Evolutionary conservation across 2,329 filamentous ascomycete species (phyloP).

Genomic region (Paracoccidioides lutzii): DNA sequence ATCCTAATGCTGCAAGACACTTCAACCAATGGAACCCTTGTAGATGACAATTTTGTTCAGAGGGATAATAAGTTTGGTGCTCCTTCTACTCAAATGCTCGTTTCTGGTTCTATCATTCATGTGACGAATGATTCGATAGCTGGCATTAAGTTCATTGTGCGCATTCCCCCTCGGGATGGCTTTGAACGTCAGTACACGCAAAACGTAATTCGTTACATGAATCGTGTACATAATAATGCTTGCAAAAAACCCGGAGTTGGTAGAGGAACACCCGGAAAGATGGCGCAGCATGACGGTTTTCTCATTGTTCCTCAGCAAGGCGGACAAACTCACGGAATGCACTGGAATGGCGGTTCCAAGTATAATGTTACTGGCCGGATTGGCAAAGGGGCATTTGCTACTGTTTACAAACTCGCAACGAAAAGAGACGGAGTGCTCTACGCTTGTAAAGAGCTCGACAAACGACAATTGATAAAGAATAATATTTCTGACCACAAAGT

Average conservation of each 20-base stretch:
- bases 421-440: slow-evolving; percentile 73
- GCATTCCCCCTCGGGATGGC: slow-evolving; percentile 65
- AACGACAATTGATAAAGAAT: slow-evolving; percentile 85
- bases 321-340: slow-evolving; percentile 49
- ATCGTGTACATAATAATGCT: slow-evolving; percentile 19
- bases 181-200: slow-evolving; percentile 52
- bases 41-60: slow-evolving; percentile 59
- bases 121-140: slow-evolving; percentile 43
- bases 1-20: slow-evolving; percentile 85
- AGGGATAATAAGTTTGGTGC: slow-evolving; percentile 30
- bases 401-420: slow-evolving; percentile 78
- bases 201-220: slow-evolving; percentile 59
- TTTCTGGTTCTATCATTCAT: slow-evolving; percentile 59
- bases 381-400: slow-evolving; percentile 89
- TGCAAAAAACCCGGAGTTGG: slow-evolving; percentile 6
- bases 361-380: slow-evolving; percentile 76
- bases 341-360: slow-evolving; percentile 64
- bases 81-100: slow-evolving; percentile 50
- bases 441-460: slow-evolving; percentile 90
- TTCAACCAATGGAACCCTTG: slow-evolving; percentile 90
- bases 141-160: slow-evolving; percentile 71
- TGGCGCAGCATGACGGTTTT: slow-evolving; percentile 1
- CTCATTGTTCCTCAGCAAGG: slow-evolving; percentile 11
- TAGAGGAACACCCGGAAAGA: not conserved
- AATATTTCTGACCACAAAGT: slow-evolving; percentile 80